phyloP scores from a whole-genome alignment of 2,329 filamentous ascomycete genomes.

The Penicillium sclerotigenum region DNA sequence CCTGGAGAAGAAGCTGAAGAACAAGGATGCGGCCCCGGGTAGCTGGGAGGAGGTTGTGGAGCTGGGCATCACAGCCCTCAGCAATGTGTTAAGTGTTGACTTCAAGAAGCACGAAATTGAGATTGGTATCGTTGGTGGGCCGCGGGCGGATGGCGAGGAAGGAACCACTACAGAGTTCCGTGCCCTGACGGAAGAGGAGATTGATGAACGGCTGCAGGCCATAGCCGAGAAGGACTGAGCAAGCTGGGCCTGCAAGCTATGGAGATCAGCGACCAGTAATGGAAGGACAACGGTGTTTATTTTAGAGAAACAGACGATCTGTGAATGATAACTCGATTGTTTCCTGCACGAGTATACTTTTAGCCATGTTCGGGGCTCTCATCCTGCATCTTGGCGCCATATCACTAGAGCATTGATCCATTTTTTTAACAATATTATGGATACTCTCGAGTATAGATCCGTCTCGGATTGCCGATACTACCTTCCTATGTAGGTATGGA shows the following conservation, averaged over 20 bases:
- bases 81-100: constrained; percentile 95
- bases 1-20: constrained; percentile 99
- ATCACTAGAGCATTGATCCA: not conserved
- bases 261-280: constrained; percentile 19
- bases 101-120: constrained; percentile 99
- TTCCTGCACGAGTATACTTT: constrained; percentile 16
- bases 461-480: not conserved
- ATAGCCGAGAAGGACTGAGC: constrained; percentile 96
- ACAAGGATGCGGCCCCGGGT: constrained; percentile 91
- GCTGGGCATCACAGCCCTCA: constrained; percentile 89
- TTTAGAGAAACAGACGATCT: constrained; percentile 17
- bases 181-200: constrained; percentile 92
- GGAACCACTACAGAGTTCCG: constrained; percentile 77
- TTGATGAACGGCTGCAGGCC: constrained; percentile 94
- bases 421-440: not conserved
- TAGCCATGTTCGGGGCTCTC: constrained; percentile 9
- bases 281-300: constrained; percentile 2
- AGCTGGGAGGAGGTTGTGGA: constrained; percentile 97
- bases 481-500: too few relatives aligned
- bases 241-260: constrained; percentile 12
- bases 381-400: not conserved
- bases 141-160: constrained; percentile 75
- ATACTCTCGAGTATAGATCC: not conserved
- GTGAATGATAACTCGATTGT: constrained; percentile 19
- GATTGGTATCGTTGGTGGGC: constrained; percentile 93